Base-by-base conservation (phyloP, 306 rosid species). In the Ammopiptanthus mongolicus region DNA sequence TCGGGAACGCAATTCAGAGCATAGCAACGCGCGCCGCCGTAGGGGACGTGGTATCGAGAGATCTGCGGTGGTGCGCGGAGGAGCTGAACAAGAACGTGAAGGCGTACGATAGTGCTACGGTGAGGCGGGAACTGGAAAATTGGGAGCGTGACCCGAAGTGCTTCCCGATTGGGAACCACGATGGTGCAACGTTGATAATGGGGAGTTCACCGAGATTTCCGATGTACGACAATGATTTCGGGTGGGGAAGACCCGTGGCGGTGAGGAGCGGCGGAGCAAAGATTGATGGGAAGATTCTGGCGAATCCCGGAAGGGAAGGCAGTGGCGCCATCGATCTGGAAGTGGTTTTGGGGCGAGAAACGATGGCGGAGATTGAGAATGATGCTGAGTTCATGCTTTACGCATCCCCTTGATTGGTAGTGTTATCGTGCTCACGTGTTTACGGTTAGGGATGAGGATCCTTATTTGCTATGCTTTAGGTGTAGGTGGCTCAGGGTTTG, bases 201-300 rank as follows among this genome's bases (percentile, higher is more conserved):
- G 98, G 98, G 0, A 91, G 98, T 82, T 94, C 98, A 13, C 93
- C 88, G 11, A 71, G 97, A 39, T 91, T 94, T 25, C 98, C 98
- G 3, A 91, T 94, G 98, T 94, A 84, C 79, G 80, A 93, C 11
- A 93, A 91, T 59, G 93, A 93, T 65, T 93, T 93, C 73, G 98
- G 98, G 9, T 94, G 97, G 98, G 98, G 98, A 1, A 11, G 75
- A 11, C 97, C 98, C 1, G 2, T 87, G 74, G 91, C 97, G 0
- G 87, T 94, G 34, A 29, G 96, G 69, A 91, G 97, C 25, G 97
- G 98, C 0, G 68, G 72, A 14, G 96, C 91, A 0, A 93, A 93
- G 56, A 91, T 93, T 50, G 98, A 93, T 62, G 98, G 98, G 0
- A 93, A 93, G 82, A 85, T 93, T 25, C 89, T 97, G 0, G 98